Percentiles rank a stretch among this genome's conserved stretches.
These are phyloP conservation scores for Dendrocalamus latiflorus DNA, from an alignment of 202 grass and related monocot genomes.

Conservation along the genomic window DNA sequence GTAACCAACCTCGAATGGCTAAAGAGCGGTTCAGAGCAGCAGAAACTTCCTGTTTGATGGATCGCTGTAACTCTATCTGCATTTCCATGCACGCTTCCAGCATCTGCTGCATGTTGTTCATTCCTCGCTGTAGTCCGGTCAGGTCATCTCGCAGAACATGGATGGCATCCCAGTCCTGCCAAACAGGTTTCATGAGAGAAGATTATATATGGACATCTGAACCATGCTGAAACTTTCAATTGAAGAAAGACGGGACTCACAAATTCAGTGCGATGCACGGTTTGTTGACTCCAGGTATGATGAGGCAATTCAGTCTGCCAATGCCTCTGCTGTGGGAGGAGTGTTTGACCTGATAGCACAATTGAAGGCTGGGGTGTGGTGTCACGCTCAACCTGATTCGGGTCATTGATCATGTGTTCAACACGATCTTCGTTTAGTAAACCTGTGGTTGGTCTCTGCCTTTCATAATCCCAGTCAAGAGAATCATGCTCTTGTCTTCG, in stretches of 20 bases:
- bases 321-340: constrained; percentile 25
- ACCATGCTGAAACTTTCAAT: not conserved
- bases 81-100: constrained; percentile 86
- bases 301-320: constrained; percentile 45
- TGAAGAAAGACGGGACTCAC: constrained; percentile 33
- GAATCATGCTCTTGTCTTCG: constrained; percentile 56
- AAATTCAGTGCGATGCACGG: constrained; percentile 42
- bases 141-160: constrained; percentile 74
- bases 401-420: constrained; percentile 17
- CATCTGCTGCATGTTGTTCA: constrained; percentile 70
- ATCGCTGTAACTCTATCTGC: constrained; percentile 83
- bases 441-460: constrained; percentile 7
- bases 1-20: constrained; percentile 26
- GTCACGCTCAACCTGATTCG: constrained; percentile 10
- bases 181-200: not conserved
- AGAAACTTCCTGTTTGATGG: constrained; percentile 78
- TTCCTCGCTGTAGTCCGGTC: constrained; percentile 56
- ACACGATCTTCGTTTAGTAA: constrained; percentile 24
- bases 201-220: too few species aligned
- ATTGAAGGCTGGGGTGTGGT: constrained; percentile 3
- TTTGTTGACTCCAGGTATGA: constrained; percentile 47
- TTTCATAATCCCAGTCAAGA: constrained; percentile 48
- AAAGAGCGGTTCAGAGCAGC: constrained; percentile 61
- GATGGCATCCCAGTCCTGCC: constrained; percentile 76
- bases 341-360: constrained; percentile 18